Conservation (phyloP, 2,329 filamentous ascomycete genomes). For the Emergomyces pasteurianus region DNA sequence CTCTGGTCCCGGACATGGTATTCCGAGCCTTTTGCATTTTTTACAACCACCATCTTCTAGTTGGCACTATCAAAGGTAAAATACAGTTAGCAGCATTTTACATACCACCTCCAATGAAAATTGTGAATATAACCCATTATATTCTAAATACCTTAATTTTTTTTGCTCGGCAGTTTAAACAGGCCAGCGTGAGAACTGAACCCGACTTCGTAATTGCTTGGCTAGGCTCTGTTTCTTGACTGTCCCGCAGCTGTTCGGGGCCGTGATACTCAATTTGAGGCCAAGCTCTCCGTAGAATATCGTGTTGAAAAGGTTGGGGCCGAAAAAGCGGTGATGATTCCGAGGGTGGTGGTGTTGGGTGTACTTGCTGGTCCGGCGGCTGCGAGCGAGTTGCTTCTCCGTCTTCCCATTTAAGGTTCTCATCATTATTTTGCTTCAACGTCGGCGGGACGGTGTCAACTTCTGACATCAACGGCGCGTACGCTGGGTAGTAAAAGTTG, state of each 20-base stretch:
- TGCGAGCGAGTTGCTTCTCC: not conserved
- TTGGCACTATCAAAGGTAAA: not conserved
- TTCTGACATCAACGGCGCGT: not conserved
- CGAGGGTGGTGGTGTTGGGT: not conserved
- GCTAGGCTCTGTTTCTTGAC: not conserved
- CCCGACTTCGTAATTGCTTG: not conserved
- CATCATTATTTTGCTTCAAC: not conserved
- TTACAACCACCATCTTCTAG: slow-evolving; percentile 6
- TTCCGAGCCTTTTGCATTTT: slow-evolving; percentile 6
- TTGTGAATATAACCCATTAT: not conserved
- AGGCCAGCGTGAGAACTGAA: slow-evolving; percentile 1
- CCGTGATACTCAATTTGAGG: not conserved
- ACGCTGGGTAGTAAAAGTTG: not conserved
- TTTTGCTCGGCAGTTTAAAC: slow-evolving; percentile 5
- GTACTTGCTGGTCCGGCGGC: not conserved
- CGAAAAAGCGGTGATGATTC: not conserved
- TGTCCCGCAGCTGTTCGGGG: not conserved
- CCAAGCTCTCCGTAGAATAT: not conserved
- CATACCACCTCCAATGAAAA: not conserved
- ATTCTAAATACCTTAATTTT: slow-evolving; percentile 4
- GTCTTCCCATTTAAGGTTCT: not conserved
- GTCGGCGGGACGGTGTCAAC: not conserved
- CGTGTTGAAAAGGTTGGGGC: not conserved
- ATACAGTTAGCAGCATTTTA: not conserved
- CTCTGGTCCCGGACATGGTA: slow-evolving; percentile 5